Evolutionary conservation across 768 basidiomycete genomes (phyloP), one percentile per base, ranked within the genome.

Genomic region (Tulasnella sp.): DNA sequence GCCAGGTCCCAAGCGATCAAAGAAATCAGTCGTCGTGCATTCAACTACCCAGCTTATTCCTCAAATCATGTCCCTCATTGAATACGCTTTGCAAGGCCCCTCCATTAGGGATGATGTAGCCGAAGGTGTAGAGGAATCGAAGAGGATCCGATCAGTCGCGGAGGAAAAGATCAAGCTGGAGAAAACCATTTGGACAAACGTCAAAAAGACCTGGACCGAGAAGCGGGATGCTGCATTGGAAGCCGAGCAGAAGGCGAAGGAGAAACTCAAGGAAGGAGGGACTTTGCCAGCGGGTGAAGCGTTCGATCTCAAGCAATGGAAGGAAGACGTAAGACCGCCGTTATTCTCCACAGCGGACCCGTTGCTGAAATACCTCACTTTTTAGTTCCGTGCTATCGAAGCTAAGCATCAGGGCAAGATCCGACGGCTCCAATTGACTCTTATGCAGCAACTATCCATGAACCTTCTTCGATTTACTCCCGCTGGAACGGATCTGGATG

Each of bases 401-500:
- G 82, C 82, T 3, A 80, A 83, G 12, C 90, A 93, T 80, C 89
- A 87, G 80, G 84, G 83, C 25, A 84, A 84, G 37, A 80, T 90
- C 1, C 79, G 81, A 9, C 83, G 85, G 36, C 83, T 91, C 37
- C 90, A 93, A 39, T 74, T 76, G 37, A 31, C 39, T 17, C 85
- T 86, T 77, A 87, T 88, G 0, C 80, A 86, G n/a, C 88, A 87
- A 76, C 82, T 80, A 82, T 36, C 83, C 3, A 83, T 85, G 9
- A 87, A 84, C 78, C 80, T 86, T 2, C 84, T 87, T 2, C 89
- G 93, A 22, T 89, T 89, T 78, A 81, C 83, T 8, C 84, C 88
- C 1, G 83, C 93, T n/a, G 93, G 93, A n/a, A 85, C 82, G 36
- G 93, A 94, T 79, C 77, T 81, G 17, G 91, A 90, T 8, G 91